Conservation (phyloP, 805 yeast species). For the Yamadazyma ubonensis region DNA sequence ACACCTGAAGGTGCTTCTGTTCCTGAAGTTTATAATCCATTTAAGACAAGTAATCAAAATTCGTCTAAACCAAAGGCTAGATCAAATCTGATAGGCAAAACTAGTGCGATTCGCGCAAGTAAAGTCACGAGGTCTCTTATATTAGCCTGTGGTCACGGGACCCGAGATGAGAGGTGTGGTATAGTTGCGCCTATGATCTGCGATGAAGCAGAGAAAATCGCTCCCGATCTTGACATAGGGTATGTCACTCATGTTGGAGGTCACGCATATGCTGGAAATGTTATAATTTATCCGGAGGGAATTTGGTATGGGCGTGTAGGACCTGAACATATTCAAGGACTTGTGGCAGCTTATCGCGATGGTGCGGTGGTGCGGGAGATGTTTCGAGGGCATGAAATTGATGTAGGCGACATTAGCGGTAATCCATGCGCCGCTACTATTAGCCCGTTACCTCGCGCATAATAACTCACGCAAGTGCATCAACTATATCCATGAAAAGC, state of each 20-base stretch:
- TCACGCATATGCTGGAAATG: slow-evolving; percentile 83
- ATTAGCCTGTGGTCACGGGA: slow-evolving; percentile 67
- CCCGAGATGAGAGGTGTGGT: slow-evolving; percentile 69
- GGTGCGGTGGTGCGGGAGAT: slow-evolving; percentile 55
- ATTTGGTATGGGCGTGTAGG: slow-evolving; percentile 79
- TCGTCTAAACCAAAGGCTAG: no score
- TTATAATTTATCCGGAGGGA: slow-evolving; percentile 51
- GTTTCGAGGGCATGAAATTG: slow-evolving; percentile 45
- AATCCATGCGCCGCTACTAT: slow-evolving; percentile 4
- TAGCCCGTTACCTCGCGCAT: background rate
- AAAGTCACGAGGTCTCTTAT: slow-evolving; percentile 24
- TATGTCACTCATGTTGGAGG: slow-evolving; percentile 80
- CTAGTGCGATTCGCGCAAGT: background rate
- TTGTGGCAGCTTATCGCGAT: slow-evolving; percentile 54
- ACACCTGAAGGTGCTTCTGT: slow-evolving; percentile 28
- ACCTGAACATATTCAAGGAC: slow-evolving; percentile 65
- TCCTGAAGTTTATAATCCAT: slow-evolving; percentile 26
- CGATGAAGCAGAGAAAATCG: slow-evolving; percentile 50
- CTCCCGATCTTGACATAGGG: slow-evolving; percentile 40
- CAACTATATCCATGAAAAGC: no score
- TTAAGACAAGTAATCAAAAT: slow-evolving; percentile 11
- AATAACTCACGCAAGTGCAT: background rate
- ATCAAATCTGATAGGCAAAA: background rate
- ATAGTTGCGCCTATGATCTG: slow-evolving; percentile 56
- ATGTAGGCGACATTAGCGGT: slow-evolving; percentile 2